A percentile compares a stretch with the other conserved stretches of the same genome.
Conservation (phyloP, 202 grass and related monocot species). For the Digitaria exilis region DNA sequence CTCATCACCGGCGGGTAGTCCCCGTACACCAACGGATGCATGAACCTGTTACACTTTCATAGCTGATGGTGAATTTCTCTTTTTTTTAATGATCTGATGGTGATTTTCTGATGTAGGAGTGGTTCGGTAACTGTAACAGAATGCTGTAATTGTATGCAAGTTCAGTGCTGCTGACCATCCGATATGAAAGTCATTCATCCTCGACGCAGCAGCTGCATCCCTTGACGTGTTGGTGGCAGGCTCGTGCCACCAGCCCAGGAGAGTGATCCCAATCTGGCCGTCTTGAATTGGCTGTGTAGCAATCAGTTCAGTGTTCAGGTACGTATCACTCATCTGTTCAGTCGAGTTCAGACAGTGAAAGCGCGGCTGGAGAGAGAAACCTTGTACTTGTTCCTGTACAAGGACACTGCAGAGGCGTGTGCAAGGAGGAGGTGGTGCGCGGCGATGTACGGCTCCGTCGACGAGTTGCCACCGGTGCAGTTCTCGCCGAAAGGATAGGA, state of each 20-base stretch:
- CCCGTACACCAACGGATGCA: constrained; percentile 64
- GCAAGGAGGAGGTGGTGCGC: constrained; percentile 69
- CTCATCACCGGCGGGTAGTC: constrained; percentile 65
- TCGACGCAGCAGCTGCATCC: constrained; percentile 58
- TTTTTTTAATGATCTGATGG: no score
- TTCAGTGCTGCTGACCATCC: constrained; percentile 48
- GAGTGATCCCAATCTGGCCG: constrained; percentile 69
- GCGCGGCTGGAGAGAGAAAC: background rate
- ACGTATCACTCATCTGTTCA: background rate
- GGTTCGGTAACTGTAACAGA: background rate
- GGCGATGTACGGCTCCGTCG: constrained; percentile 63
- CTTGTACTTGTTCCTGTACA: constrained; percentile 63
- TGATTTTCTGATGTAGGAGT: background rate
- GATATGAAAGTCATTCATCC: constrained; percentile 78
- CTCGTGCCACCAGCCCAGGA: constrained; percentile 67
- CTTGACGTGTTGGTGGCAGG: constrained; percentile 33
- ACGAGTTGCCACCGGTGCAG: constrained; percentile 61
- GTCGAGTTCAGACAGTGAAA: background rate
- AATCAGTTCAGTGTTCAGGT: background rate
- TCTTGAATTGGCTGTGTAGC: constrained; percentile 65
- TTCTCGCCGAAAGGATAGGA: constrained; percentile 60
- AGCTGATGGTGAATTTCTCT: background rate
- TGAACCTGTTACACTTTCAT: constrained; percentile 47
- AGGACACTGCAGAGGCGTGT: constrained; percentile 58
- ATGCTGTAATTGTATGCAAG: background rate